A percentile compares a stretch with the other conserved stretches of the same genome.
Evolutionary conservation across 306 rosid genomes (phyloP).

Genomic region (Cucurbita pepo): DNA sequence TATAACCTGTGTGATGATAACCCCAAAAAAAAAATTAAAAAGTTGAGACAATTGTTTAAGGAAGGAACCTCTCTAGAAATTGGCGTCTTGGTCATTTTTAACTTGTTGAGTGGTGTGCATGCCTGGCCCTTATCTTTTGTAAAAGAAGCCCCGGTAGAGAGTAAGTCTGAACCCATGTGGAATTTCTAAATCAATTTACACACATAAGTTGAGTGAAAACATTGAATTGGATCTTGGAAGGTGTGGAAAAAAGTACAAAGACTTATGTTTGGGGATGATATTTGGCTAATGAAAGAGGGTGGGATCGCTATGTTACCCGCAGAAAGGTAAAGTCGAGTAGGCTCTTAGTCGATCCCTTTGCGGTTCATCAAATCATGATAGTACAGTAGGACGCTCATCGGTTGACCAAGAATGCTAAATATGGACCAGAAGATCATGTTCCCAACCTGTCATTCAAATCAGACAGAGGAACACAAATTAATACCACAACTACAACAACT

Average conservation of each 20-base stretch:
- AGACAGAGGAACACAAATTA: neutral
- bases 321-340: neutral
- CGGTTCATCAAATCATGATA: constrained; percentile 90
- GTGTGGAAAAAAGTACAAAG: neutral
- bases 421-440: constrained; percentile 90
- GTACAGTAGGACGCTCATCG: constrained; percentile 80
- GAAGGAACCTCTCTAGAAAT: neutral
- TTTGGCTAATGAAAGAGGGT: neutral
- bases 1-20: no score
- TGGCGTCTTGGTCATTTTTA: neutral
- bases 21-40: no score
- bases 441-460: constrained; percentile 45
- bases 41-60: no score
- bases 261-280: neutral
- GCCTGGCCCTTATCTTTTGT: neutral
- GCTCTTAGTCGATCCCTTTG: constrained; percentile 16
- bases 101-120: neutral
- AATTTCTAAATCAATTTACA: constrained; percentile 1
- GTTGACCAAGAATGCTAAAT: constrained; percentile 86
- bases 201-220: neutral
- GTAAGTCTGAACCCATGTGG: neutral
- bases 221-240: neutral
- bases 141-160: neutral
- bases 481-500: neutral
- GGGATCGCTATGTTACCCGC: neutral